Evolutionary conservation across 1,284 basidiomycete species (phyloP).

Genomic region (Ustilago tritici): DNA sequence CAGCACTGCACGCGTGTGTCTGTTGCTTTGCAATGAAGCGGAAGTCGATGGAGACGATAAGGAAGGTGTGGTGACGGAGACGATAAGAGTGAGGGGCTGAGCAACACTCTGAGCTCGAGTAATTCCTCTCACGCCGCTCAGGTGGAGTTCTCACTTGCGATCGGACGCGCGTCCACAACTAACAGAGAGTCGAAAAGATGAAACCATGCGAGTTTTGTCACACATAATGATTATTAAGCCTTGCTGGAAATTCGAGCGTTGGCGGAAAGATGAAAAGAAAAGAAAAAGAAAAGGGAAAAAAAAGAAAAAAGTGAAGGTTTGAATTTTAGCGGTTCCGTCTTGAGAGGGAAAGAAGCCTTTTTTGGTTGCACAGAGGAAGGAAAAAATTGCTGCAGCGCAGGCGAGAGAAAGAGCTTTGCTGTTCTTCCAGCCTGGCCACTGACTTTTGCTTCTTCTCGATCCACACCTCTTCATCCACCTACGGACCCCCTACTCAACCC

Average conservation of each 20-base stretch:
- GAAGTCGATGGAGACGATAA: neutral
- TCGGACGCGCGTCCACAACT: constrained; percentile 50
- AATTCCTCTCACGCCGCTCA: constrained; percentile 2
- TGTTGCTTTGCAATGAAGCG: neutral
- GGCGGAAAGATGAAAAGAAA: constrained; percentile 30
- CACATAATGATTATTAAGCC: constrained; percentile 31
- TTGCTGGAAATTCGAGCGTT: neutral
- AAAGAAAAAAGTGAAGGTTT: constrained; percentile 16
- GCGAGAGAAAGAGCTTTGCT: neutral
- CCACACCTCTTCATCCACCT: constrained; percentile 1
- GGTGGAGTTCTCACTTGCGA: constrained; percentile 38
- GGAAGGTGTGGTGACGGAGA: neutral
- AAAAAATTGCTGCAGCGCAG: constrained; percentile 25
- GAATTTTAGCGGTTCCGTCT: constrained; percentile 1
- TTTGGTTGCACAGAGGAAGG: neutral
- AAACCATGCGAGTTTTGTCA: constrained; percentile 18
- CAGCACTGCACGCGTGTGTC: too few relatives aligned
- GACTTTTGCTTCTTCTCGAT: neutral
- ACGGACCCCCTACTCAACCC: constrained; percentile 3
- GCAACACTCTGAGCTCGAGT: constrained; percentile 21
- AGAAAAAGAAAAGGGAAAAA: neutral
- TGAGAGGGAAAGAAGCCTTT: neutral
- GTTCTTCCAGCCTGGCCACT: constrained; percentile 10
- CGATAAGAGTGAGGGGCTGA: neutral
- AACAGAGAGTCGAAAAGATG: neutral